Evolutionary conservation across 495 filamentous ascomycete genomes (phyloP).

Genomic region (Cercophora scortea): DNA sequence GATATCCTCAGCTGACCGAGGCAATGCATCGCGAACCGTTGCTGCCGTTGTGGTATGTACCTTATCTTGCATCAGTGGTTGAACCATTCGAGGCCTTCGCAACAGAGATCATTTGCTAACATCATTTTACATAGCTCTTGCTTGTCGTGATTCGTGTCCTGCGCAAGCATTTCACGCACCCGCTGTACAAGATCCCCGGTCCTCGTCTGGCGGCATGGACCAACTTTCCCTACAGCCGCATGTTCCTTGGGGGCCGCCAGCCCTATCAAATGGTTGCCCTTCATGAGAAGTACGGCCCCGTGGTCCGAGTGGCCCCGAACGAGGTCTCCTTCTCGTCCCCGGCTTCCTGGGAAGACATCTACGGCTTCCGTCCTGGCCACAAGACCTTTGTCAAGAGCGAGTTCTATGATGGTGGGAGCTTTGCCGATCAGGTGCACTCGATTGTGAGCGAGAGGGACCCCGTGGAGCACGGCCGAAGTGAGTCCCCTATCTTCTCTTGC

Average conservation of each 20-base stretch:
- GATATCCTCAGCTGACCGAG: no score
- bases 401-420: constrained; percentile 9
- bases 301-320: constrained; percentile 24
- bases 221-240: neutral
- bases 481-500: no score
- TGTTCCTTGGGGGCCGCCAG: constrained; percentile 4
- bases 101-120: no score
- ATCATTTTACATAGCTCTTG: no score
- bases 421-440: neutral
- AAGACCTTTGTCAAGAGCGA: constrained; percentile 26
- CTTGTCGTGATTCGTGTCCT: neutral
- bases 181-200: neutral
- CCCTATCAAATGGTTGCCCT: constrained; percentile 14
- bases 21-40: no score
- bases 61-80: no score
- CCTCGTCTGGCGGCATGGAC: neutral
- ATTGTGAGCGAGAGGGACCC: constrained; percentile 16
- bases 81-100: no score
- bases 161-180: neutral
- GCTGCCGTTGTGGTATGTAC: no score
- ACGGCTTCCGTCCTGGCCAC: constrained; percentile 29
- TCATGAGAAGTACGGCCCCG: constrained; percentile 21
- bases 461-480: constrained; percentile 21
- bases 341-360: constrained; percentile 51
- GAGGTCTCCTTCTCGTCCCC: constrained; percentile 46